Evolutionary conservation across 2,329 filamentous ascomycete species (phyloP).

Genomic region (Akanthomyces uredinophilus): DNA sequence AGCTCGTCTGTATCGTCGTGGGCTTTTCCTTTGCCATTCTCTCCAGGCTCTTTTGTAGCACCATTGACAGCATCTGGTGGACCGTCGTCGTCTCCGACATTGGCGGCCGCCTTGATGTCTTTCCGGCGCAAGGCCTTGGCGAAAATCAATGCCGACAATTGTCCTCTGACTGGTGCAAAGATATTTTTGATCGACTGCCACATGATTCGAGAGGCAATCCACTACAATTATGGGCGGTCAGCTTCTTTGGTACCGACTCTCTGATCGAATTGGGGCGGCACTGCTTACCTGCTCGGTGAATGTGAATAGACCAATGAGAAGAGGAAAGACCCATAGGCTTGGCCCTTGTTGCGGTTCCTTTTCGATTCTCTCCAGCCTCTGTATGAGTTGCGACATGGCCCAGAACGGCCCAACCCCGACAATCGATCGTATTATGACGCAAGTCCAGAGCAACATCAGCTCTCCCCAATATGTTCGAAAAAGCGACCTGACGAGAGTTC

Average conservation of each 20-base stretch:
- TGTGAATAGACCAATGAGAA: conserved; percentile 51
- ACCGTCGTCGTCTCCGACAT: conserved; percentile 30
- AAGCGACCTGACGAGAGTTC: neutral
- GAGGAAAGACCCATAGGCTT: conserved; percentile 32
- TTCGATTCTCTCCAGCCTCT: neutral
- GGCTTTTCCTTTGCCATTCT: conserved; percentile 36
- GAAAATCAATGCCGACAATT: conserved; percentile 70
- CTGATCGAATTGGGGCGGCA: conserved; percentile 53
- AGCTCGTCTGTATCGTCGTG: conserved; percentile 38
- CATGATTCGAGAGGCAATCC: conserved; percentile 59
- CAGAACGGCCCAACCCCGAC: conserved; percentile 7
- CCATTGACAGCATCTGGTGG: conserved; percentile 19
- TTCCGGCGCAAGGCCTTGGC: conserved; percentile 73
- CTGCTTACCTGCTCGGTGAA: conserved; percentile 57
- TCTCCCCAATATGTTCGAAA: neutral
- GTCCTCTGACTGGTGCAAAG: conserved; percentile 60
- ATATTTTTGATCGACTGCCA: conserved; percentile 62
- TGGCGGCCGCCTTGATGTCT: conserved; percentile 62
- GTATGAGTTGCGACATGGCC: conserved; percentile 10
- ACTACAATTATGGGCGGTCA: conserved; percentile 46
- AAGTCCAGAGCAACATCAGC: neutral
- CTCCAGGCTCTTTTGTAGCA: conserved; percentile 21
- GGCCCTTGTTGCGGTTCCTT: neutral
- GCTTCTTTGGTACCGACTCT: conserved; percentile 32
- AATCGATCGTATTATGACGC: neutral